Percentiles rank a stretch among this genome's conserved stretches.
Evolutionary conservation across 148 eudicot species (phyloP).

Genomic region (Silene uniflora): DNA sequence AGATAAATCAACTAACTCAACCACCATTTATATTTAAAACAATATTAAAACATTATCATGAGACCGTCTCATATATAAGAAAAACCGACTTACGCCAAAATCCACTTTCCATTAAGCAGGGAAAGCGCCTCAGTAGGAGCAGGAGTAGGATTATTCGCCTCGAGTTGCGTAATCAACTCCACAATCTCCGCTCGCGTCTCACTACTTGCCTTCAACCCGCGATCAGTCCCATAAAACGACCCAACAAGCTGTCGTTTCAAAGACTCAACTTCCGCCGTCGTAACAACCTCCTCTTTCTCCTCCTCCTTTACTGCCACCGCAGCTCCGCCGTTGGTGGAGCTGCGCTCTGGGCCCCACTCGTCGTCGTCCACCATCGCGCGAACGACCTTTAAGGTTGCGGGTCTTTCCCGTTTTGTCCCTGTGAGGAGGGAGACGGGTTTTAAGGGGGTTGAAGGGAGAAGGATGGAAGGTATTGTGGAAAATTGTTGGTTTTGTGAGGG

Average conservation of each 20-base stretch:
- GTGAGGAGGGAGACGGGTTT: background rate
- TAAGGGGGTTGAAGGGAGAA: constrained; percentile 11
- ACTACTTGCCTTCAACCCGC: constrained; percentile 69
- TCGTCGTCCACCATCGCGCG: constrained; percentile 25
- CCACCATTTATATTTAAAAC: too few species aligned
- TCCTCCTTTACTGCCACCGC: constrained; percentile 35
- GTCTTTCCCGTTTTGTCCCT: constrained; percentile 15
- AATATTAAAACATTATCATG: too few species aligned
- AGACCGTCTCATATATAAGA: background rate
- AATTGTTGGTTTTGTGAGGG: background rate
- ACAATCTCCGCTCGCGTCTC: constrained; percentile 82
- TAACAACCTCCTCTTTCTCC: constrained; percentile 28
- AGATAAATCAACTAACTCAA: too few species aligned
- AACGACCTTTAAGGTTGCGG: background rate
- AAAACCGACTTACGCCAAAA: constrained; percentile 55
- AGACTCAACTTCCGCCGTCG: constrained; percentile 36
- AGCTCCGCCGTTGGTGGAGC: background rate
- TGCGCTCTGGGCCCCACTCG: constrained; percentile 29
- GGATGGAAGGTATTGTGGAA: constrained; percentile 17
- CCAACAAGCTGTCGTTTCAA: constrained; percentile 63
- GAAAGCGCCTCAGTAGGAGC: constrained; percentile 79
- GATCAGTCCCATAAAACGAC: constrained; percentile 72
- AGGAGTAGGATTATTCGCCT: constrained; percentile 77
- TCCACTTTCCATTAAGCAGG: constrained; percentile 90
- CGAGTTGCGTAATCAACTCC: constrained; percentile 75